Conservation (phyloP, 2,329 filamentous ascomycete genomes). For the Pseudogymnoascus sp. region DNA sequence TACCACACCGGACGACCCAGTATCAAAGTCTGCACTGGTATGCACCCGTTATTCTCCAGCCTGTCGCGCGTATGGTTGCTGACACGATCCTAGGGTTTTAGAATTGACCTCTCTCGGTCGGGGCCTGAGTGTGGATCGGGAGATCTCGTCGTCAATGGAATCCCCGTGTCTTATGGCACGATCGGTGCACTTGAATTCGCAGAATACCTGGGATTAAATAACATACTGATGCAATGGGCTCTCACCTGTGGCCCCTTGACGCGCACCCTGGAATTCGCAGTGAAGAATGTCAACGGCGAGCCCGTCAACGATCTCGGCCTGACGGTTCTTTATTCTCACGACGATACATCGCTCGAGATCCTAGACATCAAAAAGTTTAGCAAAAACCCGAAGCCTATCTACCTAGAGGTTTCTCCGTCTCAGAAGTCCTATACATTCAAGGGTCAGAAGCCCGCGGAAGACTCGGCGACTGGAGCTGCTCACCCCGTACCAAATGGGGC, state of each 20-base stretch:
- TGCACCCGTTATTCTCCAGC: background rate
- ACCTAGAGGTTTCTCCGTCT: background rate
- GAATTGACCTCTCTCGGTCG: background rate
- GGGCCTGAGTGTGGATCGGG: background rate
- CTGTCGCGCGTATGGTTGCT: background rate
- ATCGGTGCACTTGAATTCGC: background rate
- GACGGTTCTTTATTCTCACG: background rate
- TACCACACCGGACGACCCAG: background rate
- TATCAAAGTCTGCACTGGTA: background rate
- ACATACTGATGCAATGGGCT: background rate
- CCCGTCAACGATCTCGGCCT: background rate
- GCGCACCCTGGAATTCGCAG: background rate
- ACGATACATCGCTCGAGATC: background rate
- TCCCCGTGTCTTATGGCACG: background rate
- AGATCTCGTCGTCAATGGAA: background rate
- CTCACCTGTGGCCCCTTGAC: constrained; percentile 2
- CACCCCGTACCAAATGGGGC: background rate
- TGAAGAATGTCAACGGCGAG: background rate
- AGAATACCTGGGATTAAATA: background rate
- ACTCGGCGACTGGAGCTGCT: background rate
- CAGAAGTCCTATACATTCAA: background rate
- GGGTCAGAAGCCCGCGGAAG: background rate
- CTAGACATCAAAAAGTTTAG: background rate
- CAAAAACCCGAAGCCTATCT: background rate
- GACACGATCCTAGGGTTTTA: background rate